Conservation (phyloP, 2,329 filamentous ascomycete species). For the Ceratocystis variospora region DNA sequence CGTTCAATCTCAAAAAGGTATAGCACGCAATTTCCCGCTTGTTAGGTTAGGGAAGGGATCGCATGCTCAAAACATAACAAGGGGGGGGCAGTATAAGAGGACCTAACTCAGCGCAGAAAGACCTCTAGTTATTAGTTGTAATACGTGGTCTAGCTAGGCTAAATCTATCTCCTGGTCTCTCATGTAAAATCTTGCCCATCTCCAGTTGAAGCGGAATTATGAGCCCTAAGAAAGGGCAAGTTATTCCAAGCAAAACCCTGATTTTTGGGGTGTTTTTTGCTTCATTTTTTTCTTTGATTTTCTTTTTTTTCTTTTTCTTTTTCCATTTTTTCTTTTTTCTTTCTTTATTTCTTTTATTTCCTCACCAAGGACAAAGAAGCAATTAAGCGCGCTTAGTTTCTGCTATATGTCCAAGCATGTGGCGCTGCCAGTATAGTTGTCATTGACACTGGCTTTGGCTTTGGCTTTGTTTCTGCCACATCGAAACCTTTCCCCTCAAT, state of each 20-base stretch:
- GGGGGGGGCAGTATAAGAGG: background rate
- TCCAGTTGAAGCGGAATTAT: background rate
- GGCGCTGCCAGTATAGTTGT: background rate
- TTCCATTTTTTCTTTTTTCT: too few species aligned
- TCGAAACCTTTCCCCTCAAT: background rate
- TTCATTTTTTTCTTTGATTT: too few species aligned
- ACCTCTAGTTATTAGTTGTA: too few species aligned
- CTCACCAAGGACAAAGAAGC: background rate
- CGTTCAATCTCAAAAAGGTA: background rate
- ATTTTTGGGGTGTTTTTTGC: too few species aligned
- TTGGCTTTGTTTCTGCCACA: background rate
- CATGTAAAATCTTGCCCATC: background rate
- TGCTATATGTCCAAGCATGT: background rate
- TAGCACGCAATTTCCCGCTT: background rate
- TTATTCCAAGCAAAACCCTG: background rate
- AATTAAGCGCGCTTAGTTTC: background rate
- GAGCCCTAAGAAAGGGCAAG: background rate
- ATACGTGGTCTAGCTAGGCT: background rate
- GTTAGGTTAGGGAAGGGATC: constrained; percentile 1
- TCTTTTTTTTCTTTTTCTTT: too few species aligned
- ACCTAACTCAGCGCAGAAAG: background rate
- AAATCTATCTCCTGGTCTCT: background rate
- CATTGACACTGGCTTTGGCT: background rate
- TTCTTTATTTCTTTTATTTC: too few species aligned
- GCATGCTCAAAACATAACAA: background rate